A percentile compares a stretch with the other conserved stretches of the same genome.
These are phyloP conservation scores for Musa balbisiana DNA, from an alignment of 202 grass and related monocot species.

Conservation along the genomic window DNA sequence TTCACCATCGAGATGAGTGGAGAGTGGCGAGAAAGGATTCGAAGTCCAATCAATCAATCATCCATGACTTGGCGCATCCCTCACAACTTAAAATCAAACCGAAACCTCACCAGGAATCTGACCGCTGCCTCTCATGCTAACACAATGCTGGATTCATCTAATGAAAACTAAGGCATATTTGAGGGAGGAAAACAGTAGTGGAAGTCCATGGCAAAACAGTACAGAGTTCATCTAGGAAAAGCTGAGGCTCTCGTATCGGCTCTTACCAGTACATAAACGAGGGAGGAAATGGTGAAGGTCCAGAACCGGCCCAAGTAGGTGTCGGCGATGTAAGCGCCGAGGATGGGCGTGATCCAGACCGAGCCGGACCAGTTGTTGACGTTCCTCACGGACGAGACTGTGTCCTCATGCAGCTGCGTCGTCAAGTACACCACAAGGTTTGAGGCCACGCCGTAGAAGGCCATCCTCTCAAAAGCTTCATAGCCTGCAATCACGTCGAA, in stretches of 20 bases:
- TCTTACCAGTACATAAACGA: conserved; percentile 64
- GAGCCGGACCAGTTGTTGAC: conserved; percentile 79
- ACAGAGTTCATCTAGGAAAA: no score
- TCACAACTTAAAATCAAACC: no score
- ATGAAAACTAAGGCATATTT: no score
- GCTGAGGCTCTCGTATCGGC: no score
- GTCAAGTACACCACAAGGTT: conserved; percentile 84
- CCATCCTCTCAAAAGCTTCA: conserved; percentile 81
- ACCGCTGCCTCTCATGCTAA: no score
- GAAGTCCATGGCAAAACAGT: no score
- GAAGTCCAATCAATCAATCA: neutral
- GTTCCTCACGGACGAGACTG: conserved; percentile 58
- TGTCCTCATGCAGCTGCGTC: conserved; percentile 51
- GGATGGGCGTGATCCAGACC: conserved; percentile 74
- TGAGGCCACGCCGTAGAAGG: conserved; percentile 68
- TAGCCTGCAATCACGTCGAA: conserved; percentile 30
- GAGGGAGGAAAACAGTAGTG: no score
- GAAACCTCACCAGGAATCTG: no score
- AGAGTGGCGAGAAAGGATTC: neutral
- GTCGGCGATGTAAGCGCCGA: conserved; percentile 65
- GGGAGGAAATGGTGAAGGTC: conserved; percentile 71
- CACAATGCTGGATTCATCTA: no score
- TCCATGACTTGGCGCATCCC: no score
- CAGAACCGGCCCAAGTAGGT: conserved; percentile 67
- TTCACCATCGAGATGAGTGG: neutral